phyloP scores from a whole-genome alignment of 2,329 filamentous ascomycete genomes.

The Tolypocladium capitatum region DNA sequence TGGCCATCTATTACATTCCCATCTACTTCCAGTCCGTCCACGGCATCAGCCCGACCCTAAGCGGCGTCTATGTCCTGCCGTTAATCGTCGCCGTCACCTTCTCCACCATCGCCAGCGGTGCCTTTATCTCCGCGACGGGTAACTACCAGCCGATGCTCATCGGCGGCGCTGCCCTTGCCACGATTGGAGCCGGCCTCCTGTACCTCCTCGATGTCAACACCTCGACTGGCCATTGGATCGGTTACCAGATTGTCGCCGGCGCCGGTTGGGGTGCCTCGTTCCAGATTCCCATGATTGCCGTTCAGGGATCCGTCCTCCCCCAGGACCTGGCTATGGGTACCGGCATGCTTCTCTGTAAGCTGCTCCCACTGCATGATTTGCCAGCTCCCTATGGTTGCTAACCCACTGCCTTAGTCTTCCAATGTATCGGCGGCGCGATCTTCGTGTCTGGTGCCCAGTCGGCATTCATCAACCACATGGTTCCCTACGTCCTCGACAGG shows the following conservation, averaged over 20 bases:
- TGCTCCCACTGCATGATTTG: slow-evolving; percentile 1
- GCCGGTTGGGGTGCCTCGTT: not conserved
- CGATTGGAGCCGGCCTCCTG: not conserved
- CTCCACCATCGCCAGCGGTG: not conserved
- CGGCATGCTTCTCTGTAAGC: slow-evolving; percentile 30
- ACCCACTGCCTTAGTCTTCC: slow-evolving; percentile 22
- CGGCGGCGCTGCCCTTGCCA: slow-evolving; percentile 15
- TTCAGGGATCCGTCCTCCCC: slow-evolving; percentile 16
- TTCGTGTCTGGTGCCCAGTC: slow-evolving; percentile 35
- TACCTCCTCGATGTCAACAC: not conserved
- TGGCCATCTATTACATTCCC: slow-evolving; percentile 32
- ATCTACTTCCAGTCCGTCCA: slow-evolving; percentile 32
- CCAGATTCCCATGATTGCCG: not conserved
- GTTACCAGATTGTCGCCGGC: not conserved
- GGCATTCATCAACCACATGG: slow-evolving; percentile 31
- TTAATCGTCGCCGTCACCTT: slow-evolving; percentile 14
- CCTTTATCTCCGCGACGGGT: not conserved
- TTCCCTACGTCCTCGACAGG: slow-evolving; percentile 17
- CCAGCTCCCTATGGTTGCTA: slow-evolving; percentile 1
- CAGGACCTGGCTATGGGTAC: slow-evolving; percentile 32
- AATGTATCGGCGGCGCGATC: slow-evolving; percentile 36
- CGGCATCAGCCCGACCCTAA: slow-evolving; percentile 23
- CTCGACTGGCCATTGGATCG: not conserved
- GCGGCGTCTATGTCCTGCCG: slow-evolving; percentile 31
- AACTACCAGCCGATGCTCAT: slow-evolving; percentile 32